Evolutionary conservation across 257 asterid genomes (phyloP), one percentile per base, ranked within the genome.

Genomic region (Nicotiana undulata): DNA sequence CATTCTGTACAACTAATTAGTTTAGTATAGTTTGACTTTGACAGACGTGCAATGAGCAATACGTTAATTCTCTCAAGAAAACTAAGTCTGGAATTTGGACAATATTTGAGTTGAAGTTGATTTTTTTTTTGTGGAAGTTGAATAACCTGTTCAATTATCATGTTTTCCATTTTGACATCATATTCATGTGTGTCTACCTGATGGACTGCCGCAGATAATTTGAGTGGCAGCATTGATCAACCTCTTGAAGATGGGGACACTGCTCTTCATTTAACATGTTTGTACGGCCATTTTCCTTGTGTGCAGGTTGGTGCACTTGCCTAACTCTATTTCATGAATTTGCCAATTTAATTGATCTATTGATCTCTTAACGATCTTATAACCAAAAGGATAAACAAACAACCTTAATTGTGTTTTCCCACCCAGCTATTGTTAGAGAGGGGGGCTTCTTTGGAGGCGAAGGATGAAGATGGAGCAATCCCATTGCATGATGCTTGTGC

Each of bases 401-500:
- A 22, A 13, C 22, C 49, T 46, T 0, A 0, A 13, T 44, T 72
- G 6, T 26, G 8, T 46, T 22, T 28, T 64, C 77, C 9, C 18
- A 24, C 66, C 77, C 92, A 94, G 97, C 89, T 91, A 85, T 82
- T 92, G 83, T 80, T 94, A 89, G 94, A 89, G 82, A 90, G 90
- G 63, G 97, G 97, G 80, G 95, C 97, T 64, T 82, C 85, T 67
- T 46, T 94, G 86, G 96, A 89, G 84, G 87, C 87, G 1, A 92
- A 88, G 87, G 98, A 94, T 51, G 98, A 91, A 80, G 97, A 92
- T 72, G 92, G 94, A 56, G 97, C 91, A 34, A 85, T 90, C 80
- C 98, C 98, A 1, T 81, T 94, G 87, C 98, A 94, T 78, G 97
- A 94, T 90, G 97, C 98, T 68, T 92, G 94, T 88, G 98, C 97